These are phyloP conservation scores for Eucalyptus sp. DNA, from an alignment of 345 rosid genomes.

Conservation along the genomic window DNA sequence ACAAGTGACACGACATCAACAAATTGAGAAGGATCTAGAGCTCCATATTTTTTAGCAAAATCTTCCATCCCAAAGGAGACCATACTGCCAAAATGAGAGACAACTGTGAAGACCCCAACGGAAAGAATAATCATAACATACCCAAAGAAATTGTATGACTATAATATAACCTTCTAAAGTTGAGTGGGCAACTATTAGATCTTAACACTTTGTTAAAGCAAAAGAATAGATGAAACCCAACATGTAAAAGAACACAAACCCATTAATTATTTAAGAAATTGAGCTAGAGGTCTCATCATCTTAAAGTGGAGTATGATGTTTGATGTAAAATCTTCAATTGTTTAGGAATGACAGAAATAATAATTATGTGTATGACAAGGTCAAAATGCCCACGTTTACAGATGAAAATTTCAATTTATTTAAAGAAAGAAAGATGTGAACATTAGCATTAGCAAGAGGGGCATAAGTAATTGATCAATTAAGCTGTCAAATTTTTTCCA, in stretches of 20 bases:
- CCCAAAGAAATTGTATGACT: neutral
- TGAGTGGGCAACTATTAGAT: neutral
- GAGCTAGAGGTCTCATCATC: neutral
- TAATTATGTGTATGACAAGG: neutral
- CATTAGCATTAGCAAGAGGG: neutral
- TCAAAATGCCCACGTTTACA: neutral
- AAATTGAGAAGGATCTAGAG: conserved; percentile 69
- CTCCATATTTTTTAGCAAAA: conserved; percentile 71
- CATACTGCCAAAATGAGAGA: conserved; percentile 42
- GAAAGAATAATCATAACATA: neutral
- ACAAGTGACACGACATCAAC: conserved; percentile 73
- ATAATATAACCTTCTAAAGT: neutral
- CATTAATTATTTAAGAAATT: neutral
- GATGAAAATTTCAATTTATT: neutral
- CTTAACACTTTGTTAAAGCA: neutral
- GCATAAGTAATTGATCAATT: neutral
- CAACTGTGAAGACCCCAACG: neutral
- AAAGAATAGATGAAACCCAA: neutral
- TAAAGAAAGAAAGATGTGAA: neutral
- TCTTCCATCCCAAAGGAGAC: conserved; percentile 90
- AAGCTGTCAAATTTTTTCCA: neutral
- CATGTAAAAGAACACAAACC: neutral
- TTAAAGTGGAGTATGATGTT: neutral
- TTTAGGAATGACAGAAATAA: neutral
- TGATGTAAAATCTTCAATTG: neutral